Evolutionary conservation across 805 yeast species (phyloP).

Genomic region (Torulaspora gathmanii): DNA sequence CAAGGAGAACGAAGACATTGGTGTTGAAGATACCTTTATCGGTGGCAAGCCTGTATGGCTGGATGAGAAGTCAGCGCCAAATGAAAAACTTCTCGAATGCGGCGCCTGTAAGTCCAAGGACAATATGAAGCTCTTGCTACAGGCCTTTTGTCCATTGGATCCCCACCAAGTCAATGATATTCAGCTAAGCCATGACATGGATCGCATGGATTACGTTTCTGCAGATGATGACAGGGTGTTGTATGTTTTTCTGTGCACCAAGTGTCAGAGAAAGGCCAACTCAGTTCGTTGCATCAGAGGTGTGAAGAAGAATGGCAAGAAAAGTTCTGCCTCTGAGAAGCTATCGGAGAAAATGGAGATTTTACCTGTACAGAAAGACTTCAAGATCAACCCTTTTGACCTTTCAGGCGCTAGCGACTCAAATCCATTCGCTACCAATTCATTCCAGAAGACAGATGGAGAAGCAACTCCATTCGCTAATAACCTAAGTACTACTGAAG

Average conservation of each 20-base stretch:
- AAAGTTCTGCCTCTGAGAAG: conserved; percentile 40
- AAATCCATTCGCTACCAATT: conserved; percentile 32
- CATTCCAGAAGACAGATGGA: conserved; percentile 37
- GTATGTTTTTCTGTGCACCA: conserved; percentile 72
- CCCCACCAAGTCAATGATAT: conserved; percentile 25
- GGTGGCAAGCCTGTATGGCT: conserved; percentile 81
- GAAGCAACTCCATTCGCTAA: conserved; percentile 2
- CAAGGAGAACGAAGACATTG: conserved; percentile 43
- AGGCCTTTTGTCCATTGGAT: conserved; percentile 76
- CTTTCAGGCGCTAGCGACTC: conserved; percentile 11
- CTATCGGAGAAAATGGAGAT: conserved; percentile 42
- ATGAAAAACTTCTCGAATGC: conserved; percentile 52
- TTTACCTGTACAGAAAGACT: conserved; percentile 41
- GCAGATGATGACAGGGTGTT: conserved; percentile 73
- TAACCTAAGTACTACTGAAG: background rate
- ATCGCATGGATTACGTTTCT: conserved; percentile 30
- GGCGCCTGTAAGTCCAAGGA: conserved; percentile 50
- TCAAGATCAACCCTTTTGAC: conserved; percentile 37
- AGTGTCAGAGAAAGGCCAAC: conserved; percentile 69
- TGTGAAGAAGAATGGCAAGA: conserved; percentile 53
- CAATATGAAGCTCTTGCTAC: conserved; percentile 63
- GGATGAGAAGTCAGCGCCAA: conserved; percentile 54
- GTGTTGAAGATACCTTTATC: conserved; percentile 64
- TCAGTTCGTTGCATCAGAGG: conserved; percentile 75
- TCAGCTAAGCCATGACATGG: conserved; percentile 11